Base-by-base conservation (phyloP, 2,329 filamentous ascomycete species). In the Aspergillus tubingensis region DNA sequence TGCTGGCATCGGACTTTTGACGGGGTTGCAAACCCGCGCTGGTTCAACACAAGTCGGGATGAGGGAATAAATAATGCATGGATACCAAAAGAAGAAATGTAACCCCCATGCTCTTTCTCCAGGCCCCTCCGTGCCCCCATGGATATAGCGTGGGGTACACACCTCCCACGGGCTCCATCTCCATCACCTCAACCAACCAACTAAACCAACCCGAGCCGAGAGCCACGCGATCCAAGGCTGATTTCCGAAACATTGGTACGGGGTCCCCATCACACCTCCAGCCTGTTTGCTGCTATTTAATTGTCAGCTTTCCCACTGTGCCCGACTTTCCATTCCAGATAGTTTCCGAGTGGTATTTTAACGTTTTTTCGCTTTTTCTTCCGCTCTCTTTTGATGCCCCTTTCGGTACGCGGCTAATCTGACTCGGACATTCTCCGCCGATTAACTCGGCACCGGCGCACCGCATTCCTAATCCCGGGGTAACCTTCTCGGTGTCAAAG, bases 131-230 rank as follows among this genome's bases (percentile, higher is more conserved):
- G 19, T 23, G 41, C 41, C 41, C 52, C 38, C 44, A 49, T 49
- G 44, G 52, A 36, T 17, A 57, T 62, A 54, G 62, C 62, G 62
- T 64, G 62, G 62, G 62, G 62, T 54, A 55, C 49, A 55, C 49
- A 36, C 54, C 61, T 36, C 51, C 54, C 38, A 27, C 43, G 36
- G 52, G 51, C 53, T 47, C 21, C 43, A 48, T 54, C 47, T 30
- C 8, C 32, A 36, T 58, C 19, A 19, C 43, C 41, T 51, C 17
- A 41, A 48, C 30, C 41, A 58, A 58, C 58, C 58, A 58, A 57
- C 49, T 23, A 32, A 58, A 58, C 58, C 58, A 58, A 57, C 49
- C 60, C 55, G 54, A 62, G 55, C 58, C 60, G 53, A 60, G 30
- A 52, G 44, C 27, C 52, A 62, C 52, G 38, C 52, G 52, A 55